Evolutionary conservation across 1,284 basidiomycete species (phyloP), one percentile per base, ranked within the genome.

Genomic region (Cryptococcus amylolentus): DNA sequence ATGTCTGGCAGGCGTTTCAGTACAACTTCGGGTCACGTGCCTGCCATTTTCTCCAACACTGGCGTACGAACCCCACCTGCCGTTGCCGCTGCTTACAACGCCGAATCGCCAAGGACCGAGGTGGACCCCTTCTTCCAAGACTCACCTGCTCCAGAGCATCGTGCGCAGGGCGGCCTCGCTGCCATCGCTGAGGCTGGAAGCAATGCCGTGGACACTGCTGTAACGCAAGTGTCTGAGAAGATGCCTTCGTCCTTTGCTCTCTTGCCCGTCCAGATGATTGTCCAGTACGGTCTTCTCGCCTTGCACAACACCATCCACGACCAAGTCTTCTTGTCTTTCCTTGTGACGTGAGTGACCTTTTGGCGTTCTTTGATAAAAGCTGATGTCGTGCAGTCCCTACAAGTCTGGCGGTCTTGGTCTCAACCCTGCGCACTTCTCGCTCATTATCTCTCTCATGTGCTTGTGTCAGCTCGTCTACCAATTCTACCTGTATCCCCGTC

Each of bases 361-460:
- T 2, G 16, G 28, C 20, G 37, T 9, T 35, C 27, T 26, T n/a
- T 9, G 35, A 23, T 44, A 7, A 27, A n/a, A 14, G 52, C 58
- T 67, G 45, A 65, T 35, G 12, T 20, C 14, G 18, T 35, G 12
- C 48, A 76, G 74, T 10, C 71, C 72, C 5, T 77, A 75, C 62
- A 58, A 61, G 45, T 72, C 72, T 4, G 78, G 78, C 5, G 78
- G 78, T 39, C 65, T 79, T 31, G 78, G 78, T 8, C 70, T 78
- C 18, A 72, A 70, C 42, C 78, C 78, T 0, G 75, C 76, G 18
- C 67, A 73, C 51, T 79, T 78, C 66, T 77, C 76, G 8, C 61
- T 76, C 48, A 65, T 79, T 38, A 72, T 79, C 52, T 77, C 78
- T 9, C 60, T 77, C 51, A 79, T 79, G 78, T 79, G 78, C 50